Base-by-base conservation (phyloP, 2,329 filamentous ascomycete species). In the Arthrobotrys entomopaga region DNA sequence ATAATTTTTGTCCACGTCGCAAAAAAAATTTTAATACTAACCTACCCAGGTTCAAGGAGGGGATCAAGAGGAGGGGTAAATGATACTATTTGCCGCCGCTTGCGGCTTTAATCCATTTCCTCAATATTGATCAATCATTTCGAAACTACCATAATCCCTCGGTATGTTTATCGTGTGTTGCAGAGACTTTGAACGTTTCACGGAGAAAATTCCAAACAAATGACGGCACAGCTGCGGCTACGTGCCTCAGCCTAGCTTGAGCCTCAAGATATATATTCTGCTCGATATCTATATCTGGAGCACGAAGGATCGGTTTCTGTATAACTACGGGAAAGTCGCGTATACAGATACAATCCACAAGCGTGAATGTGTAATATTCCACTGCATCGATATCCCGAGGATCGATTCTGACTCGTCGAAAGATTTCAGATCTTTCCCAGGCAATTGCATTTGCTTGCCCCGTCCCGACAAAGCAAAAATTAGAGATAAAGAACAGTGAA, bases 1-100 rank as follows among this genome's bases (percentile, higher is more conserved):
- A 11, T 52, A 20, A 54, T 48, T 48, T 57, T 64, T 24, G 70
- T 66, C 63, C 70, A 74, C 70, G 57, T 74, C 63, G 57, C 52
- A 59, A 15, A 34, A 42, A 49, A 60, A 6, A 19, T 19, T 10
- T n/a, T n/a, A n/a, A n/a, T n/a, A 16, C 48, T 42, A n/a, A n/a
- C 34, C 13, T 29, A 49, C 26, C 56, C 57, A 43, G 53, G 46
- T 52, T 54, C 38, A 38, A 57, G 49, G 52, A 57, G 50, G 57
- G 15, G 42, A 57, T 52, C 13, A 26, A 19, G 40, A 42, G 48
- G 26, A 53, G 60, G 61, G 54, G 59, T 24, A 60, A 60, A 26
- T 61, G 69, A 61, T 46, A 61, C 56, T 40, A 11, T n/a, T 67
- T 67, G 63, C 57, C 63, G 70, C 70, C 63, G 29, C 56, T 53